Conservation (phyloP, 1,139 yeast genomes). For the Scheffersomyces quercinus region DNA sequence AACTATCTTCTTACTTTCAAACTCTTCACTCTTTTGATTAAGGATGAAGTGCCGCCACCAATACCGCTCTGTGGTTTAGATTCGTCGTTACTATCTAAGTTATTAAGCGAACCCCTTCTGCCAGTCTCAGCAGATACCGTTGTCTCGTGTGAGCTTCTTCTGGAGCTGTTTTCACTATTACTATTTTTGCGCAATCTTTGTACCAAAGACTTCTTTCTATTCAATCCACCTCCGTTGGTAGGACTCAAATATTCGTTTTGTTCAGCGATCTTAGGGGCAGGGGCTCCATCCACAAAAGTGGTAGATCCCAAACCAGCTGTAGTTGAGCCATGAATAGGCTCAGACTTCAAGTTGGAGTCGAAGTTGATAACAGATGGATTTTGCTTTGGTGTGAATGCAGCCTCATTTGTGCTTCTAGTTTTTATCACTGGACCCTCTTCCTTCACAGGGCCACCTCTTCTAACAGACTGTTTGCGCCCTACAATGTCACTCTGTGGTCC, state of each 20-base stretch:
- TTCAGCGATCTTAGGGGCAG: conserved; percentile 60
- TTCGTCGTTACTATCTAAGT: conserved; percentile 11
- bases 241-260: conserved; percentile 28
- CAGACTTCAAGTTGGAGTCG: conserved; percentile 68
- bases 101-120: conserved; percentile 23
- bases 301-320: conserved; percentile 90
- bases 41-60: conserved; percentile 30
- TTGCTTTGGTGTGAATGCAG: conserved; percentile 36
- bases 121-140: conserved; percentile 11
- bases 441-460: conserved; percentile 2
- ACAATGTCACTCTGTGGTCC: conserved; percentile 40
- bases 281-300: conserved; percentile 94
- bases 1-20: conserved; percentile 62
- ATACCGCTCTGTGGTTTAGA: conserved; percentile 11
- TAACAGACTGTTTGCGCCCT: conserved; percentile 26
- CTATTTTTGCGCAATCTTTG: conserved; percentile 60
- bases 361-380: conserved; percentile 61
- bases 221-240: conserved; percentile 40
- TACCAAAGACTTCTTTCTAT: conserved; percentile 74
- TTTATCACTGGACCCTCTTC: conserved; percentile 5
- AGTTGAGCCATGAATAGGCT: conserved; percentile 78
- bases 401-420: conserved; percentile 3
- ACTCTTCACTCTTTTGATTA: conserved; percentile 84
- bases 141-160: conserved; percentile 38
- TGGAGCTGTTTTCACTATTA: conserved; percentile 31